These are phyloP conservation scores for Solanum pinnatisectum DNA, from an alignment of 257 asterid genomes.

Conservation along the genomic window DNA sequence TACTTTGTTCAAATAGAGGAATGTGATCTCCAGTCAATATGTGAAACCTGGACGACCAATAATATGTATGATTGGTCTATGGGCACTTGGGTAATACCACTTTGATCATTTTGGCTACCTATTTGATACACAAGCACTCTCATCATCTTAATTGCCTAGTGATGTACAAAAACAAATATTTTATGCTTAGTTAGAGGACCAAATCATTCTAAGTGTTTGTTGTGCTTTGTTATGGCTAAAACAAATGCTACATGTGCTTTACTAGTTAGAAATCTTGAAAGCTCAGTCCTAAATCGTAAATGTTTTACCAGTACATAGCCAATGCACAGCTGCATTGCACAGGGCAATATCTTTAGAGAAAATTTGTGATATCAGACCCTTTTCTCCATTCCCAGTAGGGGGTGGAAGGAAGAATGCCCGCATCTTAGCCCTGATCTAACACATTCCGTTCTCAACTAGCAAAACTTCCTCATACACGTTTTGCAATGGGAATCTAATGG, in stretches of 20 bases:
- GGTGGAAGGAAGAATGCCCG: not conserved
- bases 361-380: not conserved
- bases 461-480: not conserved
- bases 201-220: not conserved
- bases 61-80: not conserved
- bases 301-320: not conserved
- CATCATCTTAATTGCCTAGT: not conserved
- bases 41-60: not conserved
- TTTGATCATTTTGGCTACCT: not conserved
- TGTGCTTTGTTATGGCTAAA: not conserved
- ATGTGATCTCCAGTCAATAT: not conserved
- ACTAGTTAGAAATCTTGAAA: not conserved
- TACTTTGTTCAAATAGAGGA: not conserved
- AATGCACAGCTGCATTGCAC: not conserved
- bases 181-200: not conserved
- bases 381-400: not conserved
- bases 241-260: not conserved
- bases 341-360: not conserved
- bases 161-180: not conserved
- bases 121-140: not conserved
- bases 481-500: not conserved
- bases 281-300: not conserved
- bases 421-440: not conserved
- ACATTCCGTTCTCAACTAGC: not conserved
- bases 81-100: not conserved